Conservation (phyloP, 2,329 filamentous ascomycete genomes). For the Penicillium glabrum region DNA sequence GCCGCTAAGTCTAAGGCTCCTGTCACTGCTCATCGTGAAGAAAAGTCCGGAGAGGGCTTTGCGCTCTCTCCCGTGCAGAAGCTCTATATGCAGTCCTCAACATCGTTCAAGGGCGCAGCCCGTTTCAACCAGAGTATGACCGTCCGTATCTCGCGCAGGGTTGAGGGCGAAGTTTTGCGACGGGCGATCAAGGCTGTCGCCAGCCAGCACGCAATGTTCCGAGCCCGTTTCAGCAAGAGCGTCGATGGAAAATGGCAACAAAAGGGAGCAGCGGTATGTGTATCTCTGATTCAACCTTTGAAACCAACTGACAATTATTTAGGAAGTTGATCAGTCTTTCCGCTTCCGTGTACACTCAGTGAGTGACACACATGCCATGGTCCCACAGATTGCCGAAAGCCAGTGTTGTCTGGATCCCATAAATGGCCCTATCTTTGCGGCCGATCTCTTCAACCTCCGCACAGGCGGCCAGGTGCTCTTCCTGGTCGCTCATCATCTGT, state of each 20-base stretch:
- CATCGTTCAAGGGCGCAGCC: slow-evolving; percentile 19
- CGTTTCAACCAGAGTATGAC: slow-evolving; percentile 39
- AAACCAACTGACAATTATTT: slow-evolving; percentile 9
- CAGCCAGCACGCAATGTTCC: slow-evolving; percentile 37
- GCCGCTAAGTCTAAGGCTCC: slow-evolving; percentile 19
- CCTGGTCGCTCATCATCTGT: slow-evolving; percentile 29
- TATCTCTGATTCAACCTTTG: not conserved
- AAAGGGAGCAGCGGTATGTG: slow-evolving; percentile 25
- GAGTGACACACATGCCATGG: slow-evolving; percentile 22
- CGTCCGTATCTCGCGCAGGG: slow-evolving; percentile 27
- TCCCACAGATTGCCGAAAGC: slow-evolving; percentile 29
- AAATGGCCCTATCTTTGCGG: slow-evolving; percentile 37
- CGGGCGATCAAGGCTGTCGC: slow-evolving; percentile 31
- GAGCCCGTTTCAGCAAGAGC: slow-evolving; percentile 27
- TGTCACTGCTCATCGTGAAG: slow-evolving; percentile 16
- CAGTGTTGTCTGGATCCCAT: slow-evolving; percentile 33
- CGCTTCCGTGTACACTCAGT: slow-evolving; percentile 30
- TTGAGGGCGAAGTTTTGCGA: slow-evolving; percentile 24
- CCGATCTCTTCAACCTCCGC: slow-evolving; percentile 40
- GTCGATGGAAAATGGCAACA: slow-evolving; percentile 29
- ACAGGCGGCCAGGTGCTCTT: slow-evolving; percentile 33
- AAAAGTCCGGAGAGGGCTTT: slow-evolving; percentile 30
- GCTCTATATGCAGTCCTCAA: slow-evolving; percentile 30
- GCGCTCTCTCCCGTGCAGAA: slow-evolving; percentile 36
- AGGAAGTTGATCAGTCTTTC: slow-evolving; percentile 35